Evolutionary conservation across 2,329 filamentous ascomycete species (phyloP).

Genomic region (Aaosphaeria pasadenensis): DNA sequence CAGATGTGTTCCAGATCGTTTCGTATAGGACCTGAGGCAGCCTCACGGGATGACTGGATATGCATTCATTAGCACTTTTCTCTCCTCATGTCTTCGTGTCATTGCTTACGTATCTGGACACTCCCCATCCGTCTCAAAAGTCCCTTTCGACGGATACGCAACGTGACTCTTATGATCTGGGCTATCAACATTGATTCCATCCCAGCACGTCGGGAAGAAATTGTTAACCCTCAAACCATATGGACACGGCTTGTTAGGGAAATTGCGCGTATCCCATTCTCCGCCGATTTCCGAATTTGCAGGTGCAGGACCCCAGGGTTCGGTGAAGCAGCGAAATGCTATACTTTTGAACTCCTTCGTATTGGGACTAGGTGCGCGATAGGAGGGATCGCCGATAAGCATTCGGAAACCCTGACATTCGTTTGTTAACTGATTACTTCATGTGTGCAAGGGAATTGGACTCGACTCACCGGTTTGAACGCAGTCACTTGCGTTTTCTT

Average conservation of each 20-base stretch:
- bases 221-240: constrained; percentile 22
- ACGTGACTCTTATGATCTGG: constrained; percentile 62
- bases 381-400: not conserved
- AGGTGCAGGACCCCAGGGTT: constrained; percentile 4
- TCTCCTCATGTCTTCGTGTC: too few relatives aligned
- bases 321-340: constrained; percentile 14
- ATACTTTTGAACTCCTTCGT: constrained; percentile 40
- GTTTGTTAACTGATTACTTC: not conserved
- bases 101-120: constrained; percentile 4
- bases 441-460: not conserved
- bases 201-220: constrained; percentile 35
- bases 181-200: constrained; percentile 51
- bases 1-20: constrained; percentile 6
- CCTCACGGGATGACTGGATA: constrained; percentile 7
- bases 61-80: not conserved
- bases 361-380: constrained; percentile 6
- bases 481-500: constrained; percentile 6
- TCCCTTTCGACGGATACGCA: constrained; percentile 41
- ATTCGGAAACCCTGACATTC: not conserved
- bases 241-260: constrained; percentile 44
- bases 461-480: constrained; percentile 3
- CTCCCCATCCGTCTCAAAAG: constrained; percentile 2
- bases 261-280: constrained; percentile 36
- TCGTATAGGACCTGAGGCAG: constrained; percentile 9
- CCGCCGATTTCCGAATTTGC: constrained; percentile 3